Conservation (phyloP, 225 moss, liverwort and hornwort species). For the Polytrichum commune region DNA sequence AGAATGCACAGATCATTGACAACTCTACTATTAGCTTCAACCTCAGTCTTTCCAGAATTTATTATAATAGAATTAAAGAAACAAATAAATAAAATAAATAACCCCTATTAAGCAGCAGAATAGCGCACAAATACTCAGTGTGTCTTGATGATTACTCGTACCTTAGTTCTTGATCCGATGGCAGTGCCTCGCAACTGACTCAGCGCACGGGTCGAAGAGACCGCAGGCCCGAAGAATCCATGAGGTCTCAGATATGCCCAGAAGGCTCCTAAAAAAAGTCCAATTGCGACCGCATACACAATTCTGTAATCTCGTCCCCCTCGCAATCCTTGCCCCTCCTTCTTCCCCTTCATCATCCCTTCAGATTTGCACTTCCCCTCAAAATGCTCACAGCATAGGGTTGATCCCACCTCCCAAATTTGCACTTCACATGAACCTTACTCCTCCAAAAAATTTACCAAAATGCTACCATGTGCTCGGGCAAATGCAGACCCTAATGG, state of each 20-base stretch:
- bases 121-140: no score
- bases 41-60: no score
- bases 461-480: no score
- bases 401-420: no score
- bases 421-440: no score
- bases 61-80: no score
- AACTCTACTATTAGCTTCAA: no score
- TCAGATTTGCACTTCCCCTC: background rate
- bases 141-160: background rate
- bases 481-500: no score
- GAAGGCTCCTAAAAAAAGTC: slow-evolving; percentile 51
- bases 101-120: no score
- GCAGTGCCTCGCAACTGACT: slow-evolving; percentile 7
- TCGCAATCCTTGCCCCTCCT: slow-evolving; percentile 48
- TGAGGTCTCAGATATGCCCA: slow-evolving; percentile 72
- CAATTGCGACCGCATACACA: slow-evolving; percentile 50
- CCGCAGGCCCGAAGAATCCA: slow-evolving; percentile 27
- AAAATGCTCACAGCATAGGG: background rate
- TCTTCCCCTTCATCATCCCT: slow-evolving; percentile 62
- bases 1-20: no score
- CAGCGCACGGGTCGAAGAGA: slow-evolving; percentile 12
- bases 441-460: no score
- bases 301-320: slow-evolving; percentile 45
- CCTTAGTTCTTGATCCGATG: background rate
- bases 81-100: no score